Percentiles rank a stretch among this genome's conserved stretches.
phyloP scores from a whole-genome alignment of 2,329 filamentous ascomycete species.

The Daldinia eschscholtzii region DNA sequence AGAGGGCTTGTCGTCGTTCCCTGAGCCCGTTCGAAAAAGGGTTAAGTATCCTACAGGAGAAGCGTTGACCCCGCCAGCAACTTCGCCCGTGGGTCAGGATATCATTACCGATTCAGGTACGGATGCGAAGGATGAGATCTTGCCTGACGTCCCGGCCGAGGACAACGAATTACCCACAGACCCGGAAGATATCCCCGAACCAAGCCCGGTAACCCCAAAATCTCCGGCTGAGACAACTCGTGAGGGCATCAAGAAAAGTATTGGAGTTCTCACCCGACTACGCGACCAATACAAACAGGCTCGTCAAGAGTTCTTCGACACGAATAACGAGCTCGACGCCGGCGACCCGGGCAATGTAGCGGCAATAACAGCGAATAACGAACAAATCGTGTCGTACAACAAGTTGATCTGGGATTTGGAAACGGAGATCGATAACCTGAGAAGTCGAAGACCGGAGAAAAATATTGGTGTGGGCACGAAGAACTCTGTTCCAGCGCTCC shows the following conservation, averaged over 20 bases:
- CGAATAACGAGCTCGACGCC: conserved; percentile 38
- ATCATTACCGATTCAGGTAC: neutral
- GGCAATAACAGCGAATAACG: conserved; percentile 41
- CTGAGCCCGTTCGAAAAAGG: neutral
- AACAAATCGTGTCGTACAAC: conserved; percentile 44
- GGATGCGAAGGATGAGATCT: neutral
- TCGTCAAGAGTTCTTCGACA: conserved; percentile 4
- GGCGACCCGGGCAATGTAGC: conserved; percentile 40
- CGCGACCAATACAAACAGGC: conserved; percentile 19
- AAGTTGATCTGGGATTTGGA: conserved; percentile 42
- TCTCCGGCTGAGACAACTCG: neutral
- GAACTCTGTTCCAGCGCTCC: conserved; percentile 23
- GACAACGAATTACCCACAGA: neutral
- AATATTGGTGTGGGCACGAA: conserved; percentile 20
- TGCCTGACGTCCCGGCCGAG: no score
- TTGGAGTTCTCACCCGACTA: neutral
- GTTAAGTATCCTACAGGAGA: neutral
- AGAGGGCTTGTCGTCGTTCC: neutral
- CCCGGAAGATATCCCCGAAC: neutral
- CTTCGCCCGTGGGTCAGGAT: neutral
- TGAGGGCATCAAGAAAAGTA: no score
- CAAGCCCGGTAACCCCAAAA: no score
- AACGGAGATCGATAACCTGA: conserved; percentile 36
- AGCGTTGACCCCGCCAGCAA: no score
- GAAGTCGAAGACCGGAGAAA: neutral